phyloP scores from a whole-genome alignment of 2,329 filamentous ascomycete species.

The Apiospora marii region DNA sequence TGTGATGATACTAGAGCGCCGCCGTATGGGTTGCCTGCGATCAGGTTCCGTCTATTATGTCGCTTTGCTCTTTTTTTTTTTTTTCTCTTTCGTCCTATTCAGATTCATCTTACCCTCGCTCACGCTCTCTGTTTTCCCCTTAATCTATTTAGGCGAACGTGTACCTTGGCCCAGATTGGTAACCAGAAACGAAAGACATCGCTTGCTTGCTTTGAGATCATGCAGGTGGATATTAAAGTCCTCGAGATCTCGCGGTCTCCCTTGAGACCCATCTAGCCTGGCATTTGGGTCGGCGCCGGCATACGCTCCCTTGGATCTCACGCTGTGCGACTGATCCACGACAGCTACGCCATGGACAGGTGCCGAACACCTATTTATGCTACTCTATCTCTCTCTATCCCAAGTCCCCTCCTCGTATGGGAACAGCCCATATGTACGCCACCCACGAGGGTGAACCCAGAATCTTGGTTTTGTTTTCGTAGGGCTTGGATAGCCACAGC shows the following conservation, averaged over 20 bases:
- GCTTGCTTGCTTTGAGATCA: conserved; percentile 41
- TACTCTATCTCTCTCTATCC: background rate
- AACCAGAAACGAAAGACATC: conserved; percentile 43
- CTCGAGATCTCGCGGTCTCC: conserved; percentile 43
- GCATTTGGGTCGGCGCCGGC: conserved; percentile 2
- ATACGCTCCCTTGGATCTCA: background rate
- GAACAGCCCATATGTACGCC: background rate
- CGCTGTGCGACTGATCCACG: conserved; percentile 11
- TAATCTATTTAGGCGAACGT: conserved; percentile 22
- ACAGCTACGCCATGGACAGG: conserved; percentile 6
- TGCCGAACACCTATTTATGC: background rate
- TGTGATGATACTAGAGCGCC: background rate
- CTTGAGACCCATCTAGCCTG: conserved; percentile 38
- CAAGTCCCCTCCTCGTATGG: background rate
- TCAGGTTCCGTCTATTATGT: background rate
- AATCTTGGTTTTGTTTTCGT: conserved; percentile 12
- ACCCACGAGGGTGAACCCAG: conserved; percentile 15
- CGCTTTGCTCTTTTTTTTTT: background rate
- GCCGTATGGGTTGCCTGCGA: background rate
- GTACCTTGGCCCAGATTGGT: conserved; percentile 40
- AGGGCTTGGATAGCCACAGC: background rate
- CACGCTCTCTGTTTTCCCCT: background rate
- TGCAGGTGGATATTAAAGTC: conserved; percentile 39
- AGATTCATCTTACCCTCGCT: background rate
- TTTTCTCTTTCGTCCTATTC: background rate